Percentiles rank a stretch among this genome's conserved stretches.
Conservation (phyloP, 148 eudicot species). For the Diospyros lotus region DNA sequence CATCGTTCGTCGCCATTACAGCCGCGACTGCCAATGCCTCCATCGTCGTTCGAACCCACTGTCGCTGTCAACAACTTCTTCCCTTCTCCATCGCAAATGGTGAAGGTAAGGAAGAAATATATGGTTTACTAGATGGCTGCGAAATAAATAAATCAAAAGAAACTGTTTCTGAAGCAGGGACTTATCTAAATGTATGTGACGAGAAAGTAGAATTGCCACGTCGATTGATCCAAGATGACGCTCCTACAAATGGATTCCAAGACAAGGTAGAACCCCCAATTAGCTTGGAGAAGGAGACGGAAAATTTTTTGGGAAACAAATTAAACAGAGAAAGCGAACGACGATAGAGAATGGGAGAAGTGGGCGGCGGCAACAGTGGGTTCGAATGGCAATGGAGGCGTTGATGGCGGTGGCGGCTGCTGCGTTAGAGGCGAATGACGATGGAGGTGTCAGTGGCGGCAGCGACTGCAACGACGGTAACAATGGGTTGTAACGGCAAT, state of each 20-base stretch:
- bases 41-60: too few species aligned
- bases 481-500: too few species aligned
- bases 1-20: too few species aligned
- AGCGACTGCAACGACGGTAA: too few species aligned
- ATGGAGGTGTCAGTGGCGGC: too few species aligned
- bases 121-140: constrained; percentile 10
- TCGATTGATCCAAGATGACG: constrained; percentile 28
- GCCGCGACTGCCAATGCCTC: too few species aligned
- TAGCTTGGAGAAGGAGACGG: constrained; percentile 26
- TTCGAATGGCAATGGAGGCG: too few species aligned
- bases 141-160: constrained; percentile 26
- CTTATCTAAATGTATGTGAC: constrained; percentile 19
- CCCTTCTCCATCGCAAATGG: background rate
- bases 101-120: constrained; percentile 26
- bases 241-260: constrained; percentile 20
- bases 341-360: too few species aligned
- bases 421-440: too few species aligned
- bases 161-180: constrained; percentile 32
- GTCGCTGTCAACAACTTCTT: too few species aligned
- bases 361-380: too few species aligned
- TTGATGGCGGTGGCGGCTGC: too few species aligned
- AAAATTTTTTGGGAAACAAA: constrained; percentile 13
- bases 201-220: constrained; percentile 29
- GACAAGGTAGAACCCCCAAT: constrained; percentile 26
- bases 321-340: constrained; percentile 25